Evolutionary conservation across 2,329 filamentous ascomycete genomes (phyloP).

Genomic region (Magnaporthales sp.): DNA sequence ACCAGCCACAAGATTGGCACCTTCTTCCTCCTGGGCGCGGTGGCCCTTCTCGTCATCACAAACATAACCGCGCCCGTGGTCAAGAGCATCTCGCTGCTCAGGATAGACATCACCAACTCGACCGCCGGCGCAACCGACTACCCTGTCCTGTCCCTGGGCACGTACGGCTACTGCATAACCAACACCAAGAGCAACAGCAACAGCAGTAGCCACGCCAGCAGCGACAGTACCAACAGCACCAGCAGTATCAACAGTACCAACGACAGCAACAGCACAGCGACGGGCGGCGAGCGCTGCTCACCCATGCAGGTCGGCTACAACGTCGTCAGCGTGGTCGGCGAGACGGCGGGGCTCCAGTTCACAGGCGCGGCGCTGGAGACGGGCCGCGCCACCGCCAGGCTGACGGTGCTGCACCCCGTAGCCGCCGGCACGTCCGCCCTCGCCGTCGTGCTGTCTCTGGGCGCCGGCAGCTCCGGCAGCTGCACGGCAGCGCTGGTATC

Average conservation of each 20-base stretch:
- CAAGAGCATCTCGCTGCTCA: conserved; percentile 43
- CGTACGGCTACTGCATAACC: conserved; percentile 48
- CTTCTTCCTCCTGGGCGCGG: conserved; percentile 44
- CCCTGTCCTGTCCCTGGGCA: conserved; percentile 41
- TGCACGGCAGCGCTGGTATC: conserved; percentile 41
- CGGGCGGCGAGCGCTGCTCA: conserved; percentile 35
- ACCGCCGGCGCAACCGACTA: conserved; percentile 17
- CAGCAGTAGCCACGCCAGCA: not conserved
- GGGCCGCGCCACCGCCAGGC: conserved; percentile 28
- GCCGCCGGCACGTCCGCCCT: conserved; percentile 49
- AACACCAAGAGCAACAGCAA: conserved; percentile 9
- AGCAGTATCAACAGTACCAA: conserved; percentile 16
- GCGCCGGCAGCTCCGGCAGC: conserved; percentile 41
- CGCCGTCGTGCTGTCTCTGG: conserved; percentile 46
- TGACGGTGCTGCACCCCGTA: conserved; percentile 55
- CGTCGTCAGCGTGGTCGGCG: conserved; percentile 34
- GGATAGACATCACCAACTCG: conserved; percentile 36
- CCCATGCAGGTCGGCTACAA: conserved; percentile 44
- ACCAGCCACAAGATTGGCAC: conserved; percentile 48
- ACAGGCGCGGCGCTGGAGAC: conserved; percentile 27
- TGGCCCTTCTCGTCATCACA: conserved; percentile 48
- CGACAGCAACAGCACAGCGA: conserved; percentile 8
- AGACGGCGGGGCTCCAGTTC: conserved; percentile 28
- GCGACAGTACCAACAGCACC: conserved; percentile 15
- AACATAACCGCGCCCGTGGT: conserved; percentile 52